Conservation (phyloP, 805 yeast species). For the Peterozyma xylosa region DNA sequence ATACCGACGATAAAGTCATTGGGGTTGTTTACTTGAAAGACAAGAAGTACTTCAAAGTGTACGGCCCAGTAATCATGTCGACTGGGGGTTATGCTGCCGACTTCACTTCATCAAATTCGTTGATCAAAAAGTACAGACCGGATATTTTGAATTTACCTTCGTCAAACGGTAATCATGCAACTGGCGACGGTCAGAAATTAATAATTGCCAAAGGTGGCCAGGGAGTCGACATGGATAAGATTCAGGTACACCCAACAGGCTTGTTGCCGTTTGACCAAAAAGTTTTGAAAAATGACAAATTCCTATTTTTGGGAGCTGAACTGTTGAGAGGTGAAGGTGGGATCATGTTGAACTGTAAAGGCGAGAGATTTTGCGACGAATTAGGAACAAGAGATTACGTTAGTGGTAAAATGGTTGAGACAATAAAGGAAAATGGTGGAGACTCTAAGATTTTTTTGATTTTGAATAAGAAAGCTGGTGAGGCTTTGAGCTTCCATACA, state of each 20-base stretch:
- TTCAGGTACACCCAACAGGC: constrained; percentile 66
- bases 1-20: constrained; percentile 13
- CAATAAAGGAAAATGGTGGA: constrained; percentile 10
- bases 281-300: constrained; percentile 29
- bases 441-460: constrained; percentile 38
- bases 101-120: constrained; percentile 35
- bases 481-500: constrained; percentile 39
- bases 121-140: constrained; percentile 49
- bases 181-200: constrained; percentile 58
- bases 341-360: constrained; percentile 40
- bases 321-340: constrained; percentile 65
- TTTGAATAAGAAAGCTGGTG: constrained; percentile 37
- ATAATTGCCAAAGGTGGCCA: constrained; percentile 39
- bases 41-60: constrained; percentile 18
- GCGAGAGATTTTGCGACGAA: constrained; percentile 54
- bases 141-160: constrained; percentile 49
- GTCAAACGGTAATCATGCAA: constrained; percentile 55
- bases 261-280: constrained; percentile 42
- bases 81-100: constrained; percentile 68
- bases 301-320: constrained; percentile 56
- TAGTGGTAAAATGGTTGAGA: constrained; percentile 47
- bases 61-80: constrained; percentile 54
- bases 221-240: constrained; percentile 56
- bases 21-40: constrained; percentile 24
- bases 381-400: constrained; percentile 55